Conservation (phyloP, 108 stramenopile genomes). For the Skeletonema tropicum region DNA sequence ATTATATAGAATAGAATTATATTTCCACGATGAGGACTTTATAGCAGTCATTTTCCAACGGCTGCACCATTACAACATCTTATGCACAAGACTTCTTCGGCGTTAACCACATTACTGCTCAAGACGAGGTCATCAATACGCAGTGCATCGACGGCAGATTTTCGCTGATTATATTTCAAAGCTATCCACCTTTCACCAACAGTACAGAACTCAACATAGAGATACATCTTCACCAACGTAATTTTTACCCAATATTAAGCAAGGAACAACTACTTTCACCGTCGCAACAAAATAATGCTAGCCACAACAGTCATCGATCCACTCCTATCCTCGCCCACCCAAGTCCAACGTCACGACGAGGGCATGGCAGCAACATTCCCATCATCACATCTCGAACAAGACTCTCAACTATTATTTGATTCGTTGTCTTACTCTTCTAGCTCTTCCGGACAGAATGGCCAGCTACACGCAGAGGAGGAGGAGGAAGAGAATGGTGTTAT, state of each 20-base stretch:
- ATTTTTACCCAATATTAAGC: background rate
- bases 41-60: background rate
- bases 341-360: conserved; percentile 2
- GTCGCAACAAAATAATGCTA: background rate
- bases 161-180: background rate
- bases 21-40: conserved; percentile 33
- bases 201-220: too few relatives aligned
- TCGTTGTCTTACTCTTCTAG: conserved; percentile 9
- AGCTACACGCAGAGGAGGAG: background rate
- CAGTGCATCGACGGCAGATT: too few relatives aligned
- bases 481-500: too few relatives aligned
- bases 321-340: conserved; percentile 8
- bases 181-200: background rate
- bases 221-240: background rate
- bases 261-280: background rate
- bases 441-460: background rate
- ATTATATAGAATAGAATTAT: conserved; percentile 4
- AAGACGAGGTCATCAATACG: too few relatives aligned
- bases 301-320: conserved; percentile 7
- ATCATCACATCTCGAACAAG: background rate
- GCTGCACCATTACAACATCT: background rate
- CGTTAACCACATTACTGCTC: too few relatives aligned
- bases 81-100: background rate
- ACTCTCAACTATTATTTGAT: background rate
- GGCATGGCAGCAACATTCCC: conserved; percentile 5